Base-by-base conservation (phyloP, 768 basidiomycete genomes). In the Chlorophyllum brunneum region DNA sequence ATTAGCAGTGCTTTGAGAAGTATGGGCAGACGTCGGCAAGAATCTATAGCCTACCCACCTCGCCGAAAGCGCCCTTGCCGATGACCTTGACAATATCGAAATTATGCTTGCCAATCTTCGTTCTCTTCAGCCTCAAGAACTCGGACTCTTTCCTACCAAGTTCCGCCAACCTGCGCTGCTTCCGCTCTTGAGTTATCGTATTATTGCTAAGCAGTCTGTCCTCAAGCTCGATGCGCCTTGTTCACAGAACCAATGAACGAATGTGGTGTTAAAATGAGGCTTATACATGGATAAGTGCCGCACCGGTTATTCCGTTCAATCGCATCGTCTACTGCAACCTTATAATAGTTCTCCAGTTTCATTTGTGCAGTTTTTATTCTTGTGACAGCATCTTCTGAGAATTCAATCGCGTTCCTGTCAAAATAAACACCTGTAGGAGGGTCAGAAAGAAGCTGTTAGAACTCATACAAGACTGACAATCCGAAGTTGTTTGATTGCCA, bases 11-110 rank as follows among this genome's bases (percentile, higher is more conserved):
- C n/a, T n/a, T n/a, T n/a, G n/a, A n/a, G n/a, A n/a, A n/a, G n/a
- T n/a, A n/a, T n/a, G n/a, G n/a, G n/a, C n/a, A n/a, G n/a, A n/a
- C n/a, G n/a, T n/a, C n/a, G n/a, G n/a, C n/a, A n/a, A n/a, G n/a
- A n/a, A n/a, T n/a, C n/a, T n/a, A n/a, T 13, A 2, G 11, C 29
- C 22, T 26, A 27, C 80, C 33, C 62, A 92, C 93, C 75, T 99
- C 95, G 66, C 97, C 95, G 62, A 99, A 99, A 15, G 97, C 97
- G 56, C 97, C 97, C 70, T 97, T 98, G 18, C 97, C 97, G 59
- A 99, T 99, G 40, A 99, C 94, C 67, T 98, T 98, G 62, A 99
- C 92, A 3, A 95, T 98, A 58, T 86, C 77, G 72, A 99, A 99
- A 68, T 98, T 88, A 56, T 88, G 84, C 53, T 98, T 72, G 2